Conservation (phyloP, 768 basidiomycete genomes). For the Phylloporus arenicola region DNA sequence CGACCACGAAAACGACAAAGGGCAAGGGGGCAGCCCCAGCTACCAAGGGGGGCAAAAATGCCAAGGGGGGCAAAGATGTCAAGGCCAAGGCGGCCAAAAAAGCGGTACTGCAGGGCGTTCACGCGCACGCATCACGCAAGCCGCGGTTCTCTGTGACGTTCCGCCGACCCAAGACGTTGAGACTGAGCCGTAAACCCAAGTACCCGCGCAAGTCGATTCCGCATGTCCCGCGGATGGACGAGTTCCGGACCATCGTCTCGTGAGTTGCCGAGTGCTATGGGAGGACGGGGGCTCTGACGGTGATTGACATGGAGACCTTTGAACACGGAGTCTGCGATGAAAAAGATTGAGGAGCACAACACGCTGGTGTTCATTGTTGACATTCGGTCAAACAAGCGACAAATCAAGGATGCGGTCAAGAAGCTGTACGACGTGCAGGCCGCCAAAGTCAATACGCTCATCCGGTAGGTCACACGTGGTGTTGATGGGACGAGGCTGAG, state of each 20-base stretch:
- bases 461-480: slow-evolving; percentile 58
- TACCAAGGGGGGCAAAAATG: slow-evolving; percentile 35
- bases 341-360: slow-evolving; percentile 99
- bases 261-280: slow-evolving; percentile 35
- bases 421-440: slow-evolving; percentile 98
- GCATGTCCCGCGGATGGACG: slow-evolving; percentile 93
- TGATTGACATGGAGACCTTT: slow-evolving; percentile 48
- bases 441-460: slow-evolving; percentile 95
- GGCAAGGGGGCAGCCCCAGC: slow-evolving; percentile 38
- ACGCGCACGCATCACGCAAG: slow-evolving; percentile 74
- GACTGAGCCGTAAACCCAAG: slow-evolving; percentile 74
- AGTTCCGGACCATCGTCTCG: slow-evolving; percentile 91
- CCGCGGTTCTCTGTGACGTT: slow-evolving; percentile 82
- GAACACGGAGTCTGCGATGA: slow-evolving; percentile 98
- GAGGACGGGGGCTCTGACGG: background rate
- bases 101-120: slow-evolving; percentile 85
- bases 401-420: slow-evolving; percentile 99
- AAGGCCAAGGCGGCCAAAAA: slow-evolving; percentile 97
- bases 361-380: slow-evolving; percentile 98
- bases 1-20: slow-evolving; percentile 64
- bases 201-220: slow-evolving; percentile 95
- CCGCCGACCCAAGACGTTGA: slow-evolving; percentile 93
- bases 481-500: slow-evolving; percentile 1
- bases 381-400: slow-evolving; percentile 92
- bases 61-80: slow-evolving; percentile 36